Evolutionary conservation across 345 rosid species (phyloP).

Genomic region (Eucalyptus marginata): DNA sequence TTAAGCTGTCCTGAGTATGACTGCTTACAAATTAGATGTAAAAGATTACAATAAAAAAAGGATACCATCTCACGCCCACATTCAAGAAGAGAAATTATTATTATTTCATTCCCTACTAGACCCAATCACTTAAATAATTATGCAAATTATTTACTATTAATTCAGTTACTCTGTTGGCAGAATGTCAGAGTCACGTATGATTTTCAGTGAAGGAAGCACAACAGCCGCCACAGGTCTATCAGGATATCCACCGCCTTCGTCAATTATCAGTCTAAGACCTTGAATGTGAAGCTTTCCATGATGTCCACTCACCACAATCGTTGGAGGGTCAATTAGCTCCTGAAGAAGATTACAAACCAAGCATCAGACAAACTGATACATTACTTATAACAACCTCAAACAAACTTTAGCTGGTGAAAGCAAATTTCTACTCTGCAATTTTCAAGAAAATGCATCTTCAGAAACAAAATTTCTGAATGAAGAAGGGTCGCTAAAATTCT

Average conservation of each 20-base stretch:
- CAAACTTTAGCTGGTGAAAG: not conserved
- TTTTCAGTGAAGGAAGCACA: constrained; percentile 60
- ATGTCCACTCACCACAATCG: constrained; percentile 69
- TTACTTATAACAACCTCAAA: not conserved
- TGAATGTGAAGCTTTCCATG: constrained; percentile 76
- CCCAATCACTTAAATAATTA: not conserved
- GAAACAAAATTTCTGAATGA: not conserved
- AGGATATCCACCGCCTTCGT: constrained; percentile 72
- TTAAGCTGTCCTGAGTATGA: not conserved
- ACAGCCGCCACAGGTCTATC: constrained; percentile 71
- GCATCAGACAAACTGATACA: not conserved
- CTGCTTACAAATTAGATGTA: not conserved
- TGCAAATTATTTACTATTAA: not conserved
- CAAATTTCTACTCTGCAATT: not conserved
- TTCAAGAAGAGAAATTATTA: not conserved
- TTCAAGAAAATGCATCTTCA: not conserved
- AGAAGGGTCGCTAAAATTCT: not conserved
- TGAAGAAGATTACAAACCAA: not conserved
- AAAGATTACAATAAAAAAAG: not conserved
- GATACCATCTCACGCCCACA: not conserved
- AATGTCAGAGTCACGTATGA: constrained; percentile 55
- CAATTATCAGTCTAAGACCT: constrained; percentile 68
- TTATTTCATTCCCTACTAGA: not conserved
- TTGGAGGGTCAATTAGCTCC: constrained; percentile 33
- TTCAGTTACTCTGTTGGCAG: constrained; percentile 1